Percentiles rank a stretch among this genome's conserved stretches.
phyloP scores from a whole-genome alignment of 1,139 yeast species.

The Kodamaea fungicola region DNA sequence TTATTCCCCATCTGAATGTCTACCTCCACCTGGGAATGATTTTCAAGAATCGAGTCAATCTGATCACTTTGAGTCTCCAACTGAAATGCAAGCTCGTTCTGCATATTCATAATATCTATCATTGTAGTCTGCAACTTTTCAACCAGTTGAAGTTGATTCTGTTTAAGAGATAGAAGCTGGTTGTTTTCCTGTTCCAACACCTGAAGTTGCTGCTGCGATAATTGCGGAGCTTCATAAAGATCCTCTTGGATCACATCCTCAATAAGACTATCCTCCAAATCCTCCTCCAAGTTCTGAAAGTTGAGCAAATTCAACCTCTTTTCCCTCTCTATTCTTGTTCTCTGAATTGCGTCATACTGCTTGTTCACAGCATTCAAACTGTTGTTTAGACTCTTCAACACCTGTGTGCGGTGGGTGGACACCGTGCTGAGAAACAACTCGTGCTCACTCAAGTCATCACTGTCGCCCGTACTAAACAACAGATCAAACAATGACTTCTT shows the following conservation, averaged over 20 bases:
- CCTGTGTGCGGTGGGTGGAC: slow-evolving; percentile 34
- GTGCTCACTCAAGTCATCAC: slow-evolving; percentile 24
- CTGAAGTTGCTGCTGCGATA: slow-evolving; percentile 63
- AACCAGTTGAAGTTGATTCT: slow-evolving; percentile 66
- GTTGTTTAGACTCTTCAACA: slow-evolving; percentile 37
- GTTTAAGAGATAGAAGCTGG: slow-evolving; percentile 56
- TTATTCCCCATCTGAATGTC: slow-evolving; percentile 75
- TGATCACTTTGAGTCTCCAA: slow-evolving; percentile 72
- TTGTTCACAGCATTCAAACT: slow-evolving; percentile 33
- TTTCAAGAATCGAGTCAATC: slow-evolving; percentile 63
- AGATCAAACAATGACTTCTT: slow-evolving; percentile 23
- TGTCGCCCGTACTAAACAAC: slow-evolving; percentile 19
- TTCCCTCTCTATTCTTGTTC: slow-evolving; percentile 40
- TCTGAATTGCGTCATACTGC: slow-evolving; percentile 39
- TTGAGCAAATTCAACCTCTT: slow-evolving; percentile 37
- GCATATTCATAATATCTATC: slow-evolving; percentile 75
- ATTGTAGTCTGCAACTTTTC: slow-evolving; percentile 73
- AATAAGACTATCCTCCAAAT: slow-evolving; percentile 9
- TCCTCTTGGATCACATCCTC: slow-evolving; percentile 1
- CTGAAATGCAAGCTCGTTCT: slow-evolving; percentile 74
- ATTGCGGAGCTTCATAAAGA: slow-evolving; percentile 21
- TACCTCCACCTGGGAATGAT: slow-evolving; percentile 64
- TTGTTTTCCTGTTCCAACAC: slow-evolving; percentile 70
- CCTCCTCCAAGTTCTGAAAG: slow-evolving; percentile 36
- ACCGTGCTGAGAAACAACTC: slow-evolving; percentile 24